Base-by-base conservation (phyloP, 805 yeast species). In the Schizosaccharomyces octosporus region DNA sequence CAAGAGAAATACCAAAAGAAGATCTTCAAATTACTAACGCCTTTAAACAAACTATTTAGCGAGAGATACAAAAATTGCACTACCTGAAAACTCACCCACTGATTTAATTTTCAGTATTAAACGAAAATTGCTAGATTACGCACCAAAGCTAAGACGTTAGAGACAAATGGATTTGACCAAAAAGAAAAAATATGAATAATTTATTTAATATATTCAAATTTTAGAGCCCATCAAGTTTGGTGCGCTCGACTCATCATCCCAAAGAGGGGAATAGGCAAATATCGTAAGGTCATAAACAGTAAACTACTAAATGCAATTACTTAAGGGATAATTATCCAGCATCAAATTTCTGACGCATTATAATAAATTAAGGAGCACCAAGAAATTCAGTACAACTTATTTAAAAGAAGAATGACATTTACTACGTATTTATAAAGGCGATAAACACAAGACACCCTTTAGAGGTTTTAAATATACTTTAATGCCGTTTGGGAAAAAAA, bases 401-500 rank as follows among this genome's bases (percentile, higher is more conserved):
- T 61, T 67, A 15, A 42, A 58, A 41, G 61, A 61, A 6, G 69
- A 67, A 0, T 66, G 64, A 54, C 64, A 62, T 54, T 21, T 51
- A 4, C 31, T 59, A 6, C 3, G 59, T 1, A 59, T 59, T 17
- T 2, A 5, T 7, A 61, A 59, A 42, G 39, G 48, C 17, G 63
- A 62, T 48, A 45, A 48, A 19, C 24, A 45, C n/a, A 65, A 67
- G 39, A 68, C 69, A 0, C 62, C 39, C 2, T 6, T 21, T 7
- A 71, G 70, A 55, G n/a, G n/a, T n/a, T n/a, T n/a, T n/a, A n/a
- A n/a, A n/a, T 69, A 64, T 62, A 59, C 39, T 0, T 70, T 66
- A 5, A 66, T 69, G 69, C 71, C 69, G 0, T 68, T 69, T 61
- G 72, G 71, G 0, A 67, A 54, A 41, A 63, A 13, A 67, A 66